Conservation (phyloP, 768 basidiomycete genomes). For the Termitomyces sp. region DNA sequence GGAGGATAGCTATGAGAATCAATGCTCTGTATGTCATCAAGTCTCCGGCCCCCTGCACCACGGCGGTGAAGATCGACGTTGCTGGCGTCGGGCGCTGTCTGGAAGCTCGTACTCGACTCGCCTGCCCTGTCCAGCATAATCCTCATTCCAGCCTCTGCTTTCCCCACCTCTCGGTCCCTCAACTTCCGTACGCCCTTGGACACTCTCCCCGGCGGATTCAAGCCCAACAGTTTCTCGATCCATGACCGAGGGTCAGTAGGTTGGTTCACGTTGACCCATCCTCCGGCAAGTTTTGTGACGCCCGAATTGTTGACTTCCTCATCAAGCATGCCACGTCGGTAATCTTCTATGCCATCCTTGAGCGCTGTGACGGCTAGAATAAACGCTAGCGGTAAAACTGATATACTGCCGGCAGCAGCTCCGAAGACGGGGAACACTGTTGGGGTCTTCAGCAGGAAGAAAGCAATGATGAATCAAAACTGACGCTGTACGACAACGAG, state of each 20-base stretch:
- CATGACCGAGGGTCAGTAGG: conserved; percentile 72
- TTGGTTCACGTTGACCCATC: conserved; percentile 88
- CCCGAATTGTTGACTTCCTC: conserved; percentile 95
- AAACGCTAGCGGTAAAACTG: conserved; percentile 83
- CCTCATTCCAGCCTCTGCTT: conserved; percentile 54
- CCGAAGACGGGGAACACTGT: conserved; percentile 90
- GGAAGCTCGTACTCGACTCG: conserved; percentile 34
- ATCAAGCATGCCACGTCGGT: conserved; percentile 82
- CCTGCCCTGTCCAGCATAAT: conserved; percentile 58
- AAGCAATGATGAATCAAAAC: conserved; percentile 13
- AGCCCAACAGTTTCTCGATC: conserved; percentile 67
- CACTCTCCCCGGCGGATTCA: conserved; percentile 71
- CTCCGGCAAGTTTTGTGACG: conserved; percentile 78
- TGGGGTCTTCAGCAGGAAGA: background rate
- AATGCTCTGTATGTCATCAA: conserved; percentile 69
- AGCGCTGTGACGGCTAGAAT: conserved; percentile 87
- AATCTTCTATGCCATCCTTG: conserved; percentile 97
- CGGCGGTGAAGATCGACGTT: conserved; percentile 35
- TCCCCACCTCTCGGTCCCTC: conserved; percentile 71
- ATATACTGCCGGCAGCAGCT: conserved; percentile 75
- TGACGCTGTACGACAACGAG: conserved; percentile 78
- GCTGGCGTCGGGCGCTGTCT: conserved; percentile 33
- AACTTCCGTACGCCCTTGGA: conserved; percentile 84
- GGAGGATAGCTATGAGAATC: conserved; percentile 69
- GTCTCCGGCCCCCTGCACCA: conserved; percentile 45